Evolutionary conservation across 139 green algal genomes (phyloP), one percentile per base, ranked within the genome.

Genomic region (Monoraphidium neglectum): DNA sequence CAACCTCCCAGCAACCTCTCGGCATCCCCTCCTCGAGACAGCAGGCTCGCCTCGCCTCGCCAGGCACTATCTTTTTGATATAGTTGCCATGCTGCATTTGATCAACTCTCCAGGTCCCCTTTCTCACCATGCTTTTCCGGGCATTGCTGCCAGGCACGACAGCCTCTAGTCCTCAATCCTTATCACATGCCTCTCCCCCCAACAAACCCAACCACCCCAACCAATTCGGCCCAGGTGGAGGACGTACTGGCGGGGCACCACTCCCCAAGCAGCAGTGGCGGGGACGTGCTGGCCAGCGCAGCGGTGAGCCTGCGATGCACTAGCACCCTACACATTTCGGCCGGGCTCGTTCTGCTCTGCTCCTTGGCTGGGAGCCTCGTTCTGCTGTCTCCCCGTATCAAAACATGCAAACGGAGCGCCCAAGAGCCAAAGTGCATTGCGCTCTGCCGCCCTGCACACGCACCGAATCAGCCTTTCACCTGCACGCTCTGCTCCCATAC

Each of bases 201-300:
- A 46, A 66, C 28, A 68, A 16, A 10, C 13, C 28, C n/a, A 43
- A 16, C 28, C 61, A 38, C 38, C 21, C 8, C 15, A 28, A 59
- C 38, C 24, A 32, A 26, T 63, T 26, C 62, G 51, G 32, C 53
- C 63, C 76, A 86, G 80, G 72, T 78, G 51, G 81, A 83, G 68
- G 76, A 87, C 33, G 68, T 81, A 16, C 77, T 87, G 33, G 68
- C 60, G 36, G 77, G 75, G 37, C 36, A 36, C 1, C 75, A 75
- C 53, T 74, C 64, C 3, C 43, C 57, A 51, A 57, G 18, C 68
- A 13, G 35, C 24, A 57, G 77, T 47, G 32, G 72, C 35, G 35
- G 61, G 43, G 56, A 30, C 2, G 66, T 75, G 12, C 33, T 80
- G 28, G 75, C 75, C 32, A 38, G 66, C 47, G 47, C 72, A 12